Percentiles rank a stretch among this genome's conserved stretches.
These are phyloP conservation scores for Cephaloascus fragrans DNA, from an alignment of 805 yeast genomes.

Conservation along the genomic window DNA sequence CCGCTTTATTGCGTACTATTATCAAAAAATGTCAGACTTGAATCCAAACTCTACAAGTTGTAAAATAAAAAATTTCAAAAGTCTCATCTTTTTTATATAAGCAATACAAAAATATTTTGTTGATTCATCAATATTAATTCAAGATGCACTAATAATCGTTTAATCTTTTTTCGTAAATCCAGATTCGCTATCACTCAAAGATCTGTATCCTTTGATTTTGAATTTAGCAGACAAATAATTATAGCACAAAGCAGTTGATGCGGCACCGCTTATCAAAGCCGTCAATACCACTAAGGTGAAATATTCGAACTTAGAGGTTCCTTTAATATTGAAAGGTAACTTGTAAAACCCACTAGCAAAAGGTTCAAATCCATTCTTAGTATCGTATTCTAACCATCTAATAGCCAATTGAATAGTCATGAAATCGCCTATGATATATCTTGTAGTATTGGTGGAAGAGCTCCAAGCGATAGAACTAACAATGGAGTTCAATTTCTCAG, in stretches of 20 bases:
- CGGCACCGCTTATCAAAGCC: not conserved
- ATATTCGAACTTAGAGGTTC: not conserved
- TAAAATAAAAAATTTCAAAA: no score
- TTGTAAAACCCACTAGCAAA: not conserved
- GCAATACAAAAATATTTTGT: no score
- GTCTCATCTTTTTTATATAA: no score
- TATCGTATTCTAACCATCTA: constrained; percentile 35
- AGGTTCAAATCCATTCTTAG: not conserved
- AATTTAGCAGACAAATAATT: not conserved
- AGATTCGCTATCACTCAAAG: not conserved
- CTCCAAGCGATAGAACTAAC: constrained; percentile 51
- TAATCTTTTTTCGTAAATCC: not conserved
- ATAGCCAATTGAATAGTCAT: constrained; percentile 48
- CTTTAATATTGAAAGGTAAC: not conserved
- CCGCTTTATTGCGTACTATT: constrained; percentile 25
- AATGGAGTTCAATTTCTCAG: constrained; percentile 28
- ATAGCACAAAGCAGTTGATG: not conserved
- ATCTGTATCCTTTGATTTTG: not conserved
- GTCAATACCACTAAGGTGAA: not conserved
- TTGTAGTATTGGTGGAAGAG: constrained; percentile 49
- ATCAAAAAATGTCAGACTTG: constrained; percentile 29
- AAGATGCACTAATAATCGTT: not conserved
- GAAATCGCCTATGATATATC: constrained; percentile 57
- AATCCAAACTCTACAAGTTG: no score
- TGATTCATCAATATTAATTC: not conserved